Percentiles rank a stretch among this genome's conserved stretches.
Conservation (phyloP, 352 stramenopile genomes). For the Aphanomyces euteiches region DNA sequence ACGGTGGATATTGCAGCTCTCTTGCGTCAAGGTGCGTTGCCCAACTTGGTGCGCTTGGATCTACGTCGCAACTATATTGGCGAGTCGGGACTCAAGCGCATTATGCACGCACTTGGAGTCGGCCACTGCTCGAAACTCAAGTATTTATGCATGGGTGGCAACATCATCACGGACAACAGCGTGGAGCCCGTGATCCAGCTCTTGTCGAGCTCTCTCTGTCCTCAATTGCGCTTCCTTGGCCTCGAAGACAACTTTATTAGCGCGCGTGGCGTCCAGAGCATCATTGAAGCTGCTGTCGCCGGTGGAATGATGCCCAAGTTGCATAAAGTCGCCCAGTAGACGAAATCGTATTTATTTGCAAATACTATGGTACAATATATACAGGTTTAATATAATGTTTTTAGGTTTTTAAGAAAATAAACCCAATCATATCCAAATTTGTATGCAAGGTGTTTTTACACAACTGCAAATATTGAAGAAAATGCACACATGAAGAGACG, state of each 20-base stretch:
- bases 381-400: not conserved
- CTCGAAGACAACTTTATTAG: constrained; percentile 83
- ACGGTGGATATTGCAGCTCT: constrained; percentile 71
- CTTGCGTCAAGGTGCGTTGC: constrained; percentile 56
- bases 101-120: constrained; percentile 55
- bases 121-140: constrained; percentile 59
- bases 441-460: not conserved
- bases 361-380: not conserved
- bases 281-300: constrained; percentile 67
- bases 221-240: constrained; percentile 73
- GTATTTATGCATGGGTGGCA: constrained; percentile 81
- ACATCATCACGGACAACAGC: constrained; percentile 82
- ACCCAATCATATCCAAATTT: not conserved
- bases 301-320: constrained; percentile 82
- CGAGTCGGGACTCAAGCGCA: constrained; percentile 65
- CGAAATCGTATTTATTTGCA: not conserved
- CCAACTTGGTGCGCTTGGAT: constrained; percentile 63
- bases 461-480: too few species aligned
- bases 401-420: constrained; percentile 7
- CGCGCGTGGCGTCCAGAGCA: constrained; percentile 60
- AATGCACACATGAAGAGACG: too few species aligned
- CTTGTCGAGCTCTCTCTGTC: constrained; percentile 54
- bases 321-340: constrained; percentile 44
- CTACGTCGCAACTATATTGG: constrained; percentile 80
- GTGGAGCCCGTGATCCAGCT: constrained; percentile 64